A percentile compares a stretch with the other conserved stretches of the same genome.
phyloP scores from a whole-genome alignment of 2,329 filamentous ascomycete species.

The Grosmannia serpens region DNA sequence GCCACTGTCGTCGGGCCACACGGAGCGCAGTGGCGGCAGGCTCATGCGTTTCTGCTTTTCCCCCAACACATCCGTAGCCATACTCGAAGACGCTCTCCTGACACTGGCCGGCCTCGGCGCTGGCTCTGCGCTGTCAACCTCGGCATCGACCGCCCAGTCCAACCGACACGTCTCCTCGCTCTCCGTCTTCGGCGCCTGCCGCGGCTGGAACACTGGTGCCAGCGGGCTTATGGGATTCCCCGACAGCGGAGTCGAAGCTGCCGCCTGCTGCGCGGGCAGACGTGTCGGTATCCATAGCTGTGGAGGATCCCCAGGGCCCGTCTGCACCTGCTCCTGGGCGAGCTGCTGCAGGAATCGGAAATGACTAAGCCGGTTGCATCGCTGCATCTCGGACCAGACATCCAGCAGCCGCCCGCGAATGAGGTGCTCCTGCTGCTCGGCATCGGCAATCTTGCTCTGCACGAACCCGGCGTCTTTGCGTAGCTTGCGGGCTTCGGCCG shows the following conservation, averaged over 20 bases:
- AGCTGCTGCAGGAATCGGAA: conserved; percentile 16
- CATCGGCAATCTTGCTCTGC: conserved; percentile 30
- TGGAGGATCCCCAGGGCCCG: background rate
- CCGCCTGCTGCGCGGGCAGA: background rate
- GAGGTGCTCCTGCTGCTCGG: conserved; percentile 32
- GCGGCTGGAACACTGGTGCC: background rate
- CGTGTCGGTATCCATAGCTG: background rate
- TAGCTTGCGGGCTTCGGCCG: conserved; percentile 16
- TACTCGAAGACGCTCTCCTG: background rate
- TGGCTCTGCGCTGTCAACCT: background rate
- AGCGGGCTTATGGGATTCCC: background rate
- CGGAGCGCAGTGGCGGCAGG: conserved; percentile 18
- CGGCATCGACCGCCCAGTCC: too few species aligned
- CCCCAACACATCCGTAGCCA: background rate
- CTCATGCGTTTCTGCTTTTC: conserved; percentile 19
- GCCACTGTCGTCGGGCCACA: conserved; percentile 14
- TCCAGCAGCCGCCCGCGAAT: conserved; percentile 36
- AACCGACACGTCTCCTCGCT: background rate
- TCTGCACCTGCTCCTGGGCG: background rate
- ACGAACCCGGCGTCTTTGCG: conserved; percentile 31
- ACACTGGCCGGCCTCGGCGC: background rate
- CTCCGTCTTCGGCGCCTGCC: background rate
- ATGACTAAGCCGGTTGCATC: conserved; percentile 26
- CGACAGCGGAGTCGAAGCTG: background rate
- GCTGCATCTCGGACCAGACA: conserved; percentile 36